phyloP scores from a whole-genome alignment of 106 monocot species.

The Amphibolis antarctica region DNA sequence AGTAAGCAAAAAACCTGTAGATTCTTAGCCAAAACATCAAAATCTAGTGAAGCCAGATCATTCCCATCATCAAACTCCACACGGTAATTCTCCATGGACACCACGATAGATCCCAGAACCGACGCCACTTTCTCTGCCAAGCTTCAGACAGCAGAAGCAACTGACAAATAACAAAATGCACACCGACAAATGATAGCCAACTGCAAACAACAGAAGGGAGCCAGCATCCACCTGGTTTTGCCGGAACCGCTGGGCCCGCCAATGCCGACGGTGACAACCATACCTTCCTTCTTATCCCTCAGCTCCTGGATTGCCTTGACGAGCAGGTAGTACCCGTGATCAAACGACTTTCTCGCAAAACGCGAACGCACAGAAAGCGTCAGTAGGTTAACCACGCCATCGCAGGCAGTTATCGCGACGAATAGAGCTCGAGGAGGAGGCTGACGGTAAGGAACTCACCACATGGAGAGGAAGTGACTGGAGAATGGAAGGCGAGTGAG shows the following conservation, averaged over 20 bases:
- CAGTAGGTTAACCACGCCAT: background rate
- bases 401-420: background rate
- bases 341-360: conserved; percentile 45
- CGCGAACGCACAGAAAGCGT: background rate
- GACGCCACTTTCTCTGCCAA: conserved; percentile 96
- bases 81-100: conserved; percentile 97
- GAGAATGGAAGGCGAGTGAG: conserved; percentile 68
- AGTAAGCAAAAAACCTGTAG: conserved; percentile 45
- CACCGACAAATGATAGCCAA: background rate
- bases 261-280: conserved; percentile 71
- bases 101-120: conserved; percentile 65
- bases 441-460: conserved; percentile 17
- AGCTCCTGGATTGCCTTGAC: conserved; percentile 97
- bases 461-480: conserved; percentile 94
- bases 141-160: conserved; percentile 17
- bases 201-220: background rate
- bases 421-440: background rate
- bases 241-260: conserved; percentile 98
- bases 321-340: conserved; percentile 89
- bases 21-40: conserved; percentile 46
- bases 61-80: conserved; percentile 68
- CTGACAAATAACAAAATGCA: background rate
- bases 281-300: conserved; percentile 75
- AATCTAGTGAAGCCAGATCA: conserved; percentile 77
- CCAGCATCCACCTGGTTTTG: conserved; percentile 57